Evolutionary conservation across 805 yeast genomes (phyloP), one percentile per base, ranked within the genome.

Genomic region (Starmerella etchellsii): DNA sequence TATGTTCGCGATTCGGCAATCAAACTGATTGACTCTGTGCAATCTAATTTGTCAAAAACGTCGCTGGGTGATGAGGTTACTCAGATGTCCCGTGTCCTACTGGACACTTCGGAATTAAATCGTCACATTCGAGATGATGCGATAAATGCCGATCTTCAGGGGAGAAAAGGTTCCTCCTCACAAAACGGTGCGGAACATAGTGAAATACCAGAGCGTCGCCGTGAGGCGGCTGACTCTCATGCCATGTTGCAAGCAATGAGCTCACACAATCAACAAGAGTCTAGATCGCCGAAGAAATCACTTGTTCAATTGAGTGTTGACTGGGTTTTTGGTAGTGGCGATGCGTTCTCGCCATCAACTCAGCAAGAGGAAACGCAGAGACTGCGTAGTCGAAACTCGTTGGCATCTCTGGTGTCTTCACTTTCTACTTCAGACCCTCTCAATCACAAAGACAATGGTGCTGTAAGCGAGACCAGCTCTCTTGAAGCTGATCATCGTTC

Each of bases 1-100:
- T 94, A 84, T 58, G 85, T 87, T 6, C 74, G 73, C 43, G 71
- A 71, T 36, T 66, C 74, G 44, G 88, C 95, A 0, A 78, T 76
- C 41, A 74, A 71, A 23, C 70, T 84, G 13, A 77, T 84, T 16
- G 96, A 85, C 57, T 74, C 69, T 46, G 75, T 85, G 19, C 64
- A 81, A 58, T 54, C 72, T 36, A 71, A 73, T 43, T 61, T 88
- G 39, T 70, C 74, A 46, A 76, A 77, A 36, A 70, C 83, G 46
- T 78, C 75, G 33, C 55, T 88, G 26, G 74, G 77, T 0, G 77
- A 71, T 2, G 67, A 77, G 4, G 87, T 78, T 10, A 58, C 56
- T 21, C 79, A 76, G 14, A 49, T 63, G 51, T 41, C 40, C 10
- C 16, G 28, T n/a, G 39, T 37, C 10, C 34, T 44, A n/a, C 31